Conservation (phyloP, 495 filamentous ascomycete genomes). For the Aspergillus asperescens region DNA sequence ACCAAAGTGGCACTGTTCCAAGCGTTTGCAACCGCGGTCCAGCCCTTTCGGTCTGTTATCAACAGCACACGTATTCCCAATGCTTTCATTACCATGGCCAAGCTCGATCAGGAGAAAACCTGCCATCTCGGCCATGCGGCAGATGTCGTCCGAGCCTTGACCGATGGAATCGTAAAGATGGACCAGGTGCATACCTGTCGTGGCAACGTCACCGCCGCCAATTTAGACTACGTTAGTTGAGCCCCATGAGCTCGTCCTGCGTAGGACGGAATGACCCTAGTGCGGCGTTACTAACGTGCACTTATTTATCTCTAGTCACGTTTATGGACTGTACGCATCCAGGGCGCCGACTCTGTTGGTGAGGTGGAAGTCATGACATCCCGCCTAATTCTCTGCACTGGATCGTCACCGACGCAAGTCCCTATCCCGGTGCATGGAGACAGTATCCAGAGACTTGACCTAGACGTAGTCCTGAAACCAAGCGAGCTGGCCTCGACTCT, state of each 20-base stretch:
- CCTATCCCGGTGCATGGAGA: conserved; percentile 34
- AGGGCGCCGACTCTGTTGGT: conserved; percentile 21
- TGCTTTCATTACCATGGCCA: conserved; percentile 46
- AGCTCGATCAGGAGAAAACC: conserved; percentile 49
- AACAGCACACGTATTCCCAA: conserved; percentile 44
- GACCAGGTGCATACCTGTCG: conserved; percentile 38
- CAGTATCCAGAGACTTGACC: conserved; percentile 38
- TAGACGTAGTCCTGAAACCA: conserved; percentile 53
- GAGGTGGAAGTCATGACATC: conserved; percentile 34
- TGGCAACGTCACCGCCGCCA: conserved; percentile 40
- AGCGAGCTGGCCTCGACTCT: conserved; percentile 42
- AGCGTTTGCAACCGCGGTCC: conserved; percentile 43
- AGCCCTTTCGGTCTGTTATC: conserved; percentile 46
- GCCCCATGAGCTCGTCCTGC: background rate
- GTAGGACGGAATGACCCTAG: background rate
- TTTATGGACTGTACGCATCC: conserved; percentile 43
- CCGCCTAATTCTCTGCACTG: conserved; percentile 54
- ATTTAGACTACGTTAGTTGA: conserved; percentile 29
- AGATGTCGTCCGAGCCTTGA: conserved; percentile 48
- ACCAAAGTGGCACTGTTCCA: conserved; percentile 52
- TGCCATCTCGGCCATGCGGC: conserved; percentile 51
- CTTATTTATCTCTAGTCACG: conserved; percentile 19
- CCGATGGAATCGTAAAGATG: conserved; percentile 44
- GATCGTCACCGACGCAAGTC: conserved; percentile 44
- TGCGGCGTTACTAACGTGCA: conserved; percentile 11